A percentile compares a stretch with the other conserved stretches of the same genome.
phyloP scores from a whole-genome alignment of 2,329 filamentous ascomycete genomes.

The Didymella glomerata region DNA sequence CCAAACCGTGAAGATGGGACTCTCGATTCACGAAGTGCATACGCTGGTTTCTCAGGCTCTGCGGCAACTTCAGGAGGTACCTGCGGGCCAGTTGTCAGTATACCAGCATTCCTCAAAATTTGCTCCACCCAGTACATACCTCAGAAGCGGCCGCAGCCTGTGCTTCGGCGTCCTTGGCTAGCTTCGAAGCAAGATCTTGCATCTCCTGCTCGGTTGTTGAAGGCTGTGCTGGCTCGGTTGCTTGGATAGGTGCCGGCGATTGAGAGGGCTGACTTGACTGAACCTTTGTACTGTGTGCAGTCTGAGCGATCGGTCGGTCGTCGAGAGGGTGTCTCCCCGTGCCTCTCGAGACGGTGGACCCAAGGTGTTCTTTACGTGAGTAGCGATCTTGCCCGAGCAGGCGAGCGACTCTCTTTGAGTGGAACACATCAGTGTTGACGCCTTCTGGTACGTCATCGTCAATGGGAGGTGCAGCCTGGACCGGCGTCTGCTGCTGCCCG shows the following conservation, averaged over 20 bases:
- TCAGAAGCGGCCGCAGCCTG: constrained; percentile 29
- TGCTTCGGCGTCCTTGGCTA: constrained; percentile 53
- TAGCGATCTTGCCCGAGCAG: constrained; percentile 60
- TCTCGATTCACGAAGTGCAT: constrained; percentile 84
- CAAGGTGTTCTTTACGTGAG: constrained; percentile 44
- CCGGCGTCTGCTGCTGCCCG: constrained; percentile 34
- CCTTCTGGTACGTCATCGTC: constrained; percentile 63
- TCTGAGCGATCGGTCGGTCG: constrained; percentile 48
- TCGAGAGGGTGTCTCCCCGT: constrained; percentile 45
- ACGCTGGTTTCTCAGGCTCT: constrained; percentile 53
- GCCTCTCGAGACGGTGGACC: constrained; percentile 38
- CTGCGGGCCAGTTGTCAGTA: constrained; percentile 56
- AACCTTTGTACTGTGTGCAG: constrained; percentile 51
- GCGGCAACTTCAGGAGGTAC: constrained; percentile 37
- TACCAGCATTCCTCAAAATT: constrained; percentile 50
- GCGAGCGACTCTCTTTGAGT: constrained; percentile 65
- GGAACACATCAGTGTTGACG: constrained; percentile 68
- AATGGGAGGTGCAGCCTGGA: constrained; percentile 41
- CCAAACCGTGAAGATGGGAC: constrained; percentile 89
- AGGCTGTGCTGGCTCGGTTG: constrained; percentile 17
- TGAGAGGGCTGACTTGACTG: constrained; percentile 28
- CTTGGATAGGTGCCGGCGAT: constrained; percentile 23
- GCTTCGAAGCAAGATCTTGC: constrained; percentile 57
- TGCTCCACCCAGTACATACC: constrained; percentile 29
- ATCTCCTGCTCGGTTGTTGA: constrained; percentile 49